Percentiles rank a stretch among this genome's conserved stretches.
Conservation (phyloP, 163 green algal genomes). For the Scenedesmus sp. region DNA sequence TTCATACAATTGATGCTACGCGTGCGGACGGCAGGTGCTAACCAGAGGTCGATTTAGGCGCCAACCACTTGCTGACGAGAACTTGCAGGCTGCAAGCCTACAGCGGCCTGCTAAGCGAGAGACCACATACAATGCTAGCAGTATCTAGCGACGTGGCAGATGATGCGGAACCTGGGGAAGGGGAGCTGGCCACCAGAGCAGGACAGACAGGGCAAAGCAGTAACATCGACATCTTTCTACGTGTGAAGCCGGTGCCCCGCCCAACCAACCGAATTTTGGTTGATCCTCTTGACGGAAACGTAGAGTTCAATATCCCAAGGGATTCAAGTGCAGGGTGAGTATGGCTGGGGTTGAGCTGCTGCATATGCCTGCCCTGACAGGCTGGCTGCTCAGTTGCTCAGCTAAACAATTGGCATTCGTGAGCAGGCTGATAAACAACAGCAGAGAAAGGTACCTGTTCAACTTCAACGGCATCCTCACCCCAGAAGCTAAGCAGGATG, state of each 20-base stretch:
- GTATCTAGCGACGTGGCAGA: not conserved
- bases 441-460: slow-evolving; percentile 74
- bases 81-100: not conserved
- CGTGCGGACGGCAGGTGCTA: no score
- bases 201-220: not conserved
- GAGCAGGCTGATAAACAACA: slow-evolving; percentile 76
- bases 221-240: slow-evolving; percentile 74
- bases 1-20: no score
- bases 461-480: slow-evolving; percentile 77
- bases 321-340: slow-evolving; percentile 58
- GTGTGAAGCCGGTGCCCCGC: slow-evolving; percentile 64
- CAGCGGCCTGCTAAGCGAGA: not conserved
- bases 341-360: not conserved
- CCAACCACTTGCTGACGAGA: not conserved
- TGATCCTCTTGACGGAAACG: slow-evolving; percentile 52
- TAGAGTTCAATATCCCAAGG: slow-evolving; percentile 73
- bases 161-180: not conserved
- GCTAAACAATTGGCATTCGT: not conserved
- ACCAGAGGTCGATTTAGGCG: not conserved
- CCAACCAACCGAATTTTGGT: slow-evolving; percentile 51
- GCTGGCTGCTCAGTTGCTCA: not conserved
- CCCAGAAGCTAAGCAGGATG: slow-evolving; percentile 77
- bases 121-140: not conserved
- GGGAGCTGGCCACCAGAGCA: not conserved
- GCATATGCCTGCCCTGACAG: not conserved